Conservation (phyloP, 202 grass and related monocot genomes). For the Digitaria exilis region DNA sequence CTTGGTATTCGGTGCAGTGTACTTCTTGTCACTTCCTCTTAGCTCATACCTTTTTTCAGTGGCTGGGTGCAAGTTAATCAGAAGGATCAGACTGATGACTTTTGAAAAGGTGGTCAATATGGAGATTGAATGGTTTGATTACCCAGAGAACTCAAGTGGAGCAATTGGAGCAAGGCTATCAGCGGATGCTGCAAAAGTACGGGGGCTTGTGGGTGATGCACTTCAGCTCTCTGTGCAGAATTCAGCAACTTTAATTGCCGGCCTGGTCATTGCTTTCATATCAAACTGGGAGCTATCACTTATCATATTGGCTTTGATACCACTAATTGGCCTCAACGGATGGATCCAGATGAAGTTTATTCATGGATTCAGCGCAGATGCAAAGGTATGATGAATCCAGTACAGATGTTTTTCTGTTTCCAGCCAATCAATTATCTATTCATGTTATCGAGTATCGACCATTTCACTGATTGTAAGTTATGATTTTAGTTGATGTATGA, state of each 20-base stretch:
- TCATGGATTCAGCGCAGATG: constrained; percentile 82
- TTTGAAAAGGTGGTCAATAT: constrained; percentile 82
- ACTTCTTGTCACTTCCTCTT: constrained; percentile 64
- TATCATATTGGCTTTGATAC: constrained; percentile 84
- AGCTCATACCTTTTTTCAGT: constrained; percentile 74
- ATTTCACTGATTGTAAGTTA: constrained; percentile 23
- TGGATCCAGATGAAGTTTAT: constrained; percentile 92
- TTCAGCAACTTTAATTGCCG: constrained; percentile 71
- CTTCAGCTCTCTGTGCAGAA: constrained; percentile 80
- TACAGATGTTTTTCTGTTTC: background rate
- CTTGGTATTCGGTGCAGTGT: constrained; percentile 71
- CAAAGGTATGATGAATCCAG: constrained; percentile 59
- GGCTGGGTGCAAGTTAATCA: constrained; percentile 75
- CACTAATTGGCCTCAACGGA: constrained; percentile 81
- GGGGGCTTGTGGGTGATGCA: constrained; percentile 81
- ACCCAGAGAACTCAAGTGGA: constrained; percentile 76
- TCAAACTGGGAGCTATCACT: constrained; percentile 89
- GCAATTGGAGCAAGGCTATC: constrained; percentile 86
- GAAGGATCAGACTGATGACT: constrained; percentile 74
- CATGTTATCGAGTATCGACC: background rate
- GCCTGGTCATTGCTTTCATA: constrained; percentile 74
- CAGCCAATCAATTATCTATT: background rate
- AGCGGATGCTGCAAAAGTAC: constrained; percentile 77
- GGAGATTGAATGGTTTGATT: constrained; percentile 93
- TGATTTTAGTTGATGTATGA: constrained; percentile 84